Evolutionary conservation across 345 rosid genomes (phyloP), one percentile per base, ranked within the genome.

Genomic region (Linum lewisii): DNA sequence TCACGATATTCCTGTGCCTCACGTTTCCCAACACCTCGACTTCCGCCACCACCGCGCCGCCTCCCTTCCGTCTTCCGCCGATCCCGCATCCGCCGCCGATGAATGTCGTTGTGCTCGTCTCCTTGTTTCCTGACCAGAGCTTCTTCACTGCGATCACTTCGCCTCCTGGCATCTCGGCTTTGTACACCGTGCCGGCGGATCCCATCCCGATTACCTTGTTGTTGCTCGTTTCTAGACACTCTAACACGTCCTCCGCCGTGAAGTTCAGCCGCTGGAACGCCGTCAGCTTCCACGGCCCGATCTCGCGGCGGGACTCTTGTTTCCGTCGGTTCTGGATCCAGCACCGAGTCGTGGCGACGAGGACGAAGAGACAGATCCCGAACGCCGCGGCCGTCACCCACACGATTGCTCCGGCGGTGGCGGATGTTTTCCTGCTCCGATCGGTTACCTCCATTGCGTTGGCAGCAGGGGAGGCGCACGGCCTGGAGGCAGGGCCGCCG

Each of bases 71-170:
- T 62, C 34, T 8, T 29, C 34, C 34, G 5, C 95, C 60, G 62
- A 78, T 83, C 51, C 66, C 77, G 52, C 47, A 11, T 47, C 67
- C 77, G 49, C 34, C 34, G 34, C 34, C 34, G 34, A 29, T 29
- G 7, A 29, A 4, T 29, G 34, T 29, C 5, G 34, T 29, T 4
- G 34, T 29, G 4, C 34, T 3, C 4, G 34, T 29, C 7, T 93
- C 95, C 66, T 89, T 93, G 36, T 82, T 79, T 65, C 82, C 89
- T 0, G 97, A 86, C 96, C 97, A 87, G n/a, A 94, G 66, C 68
- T 94, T 94, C 78, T 94, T 94, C 54, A 94, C 97, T 13, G 97
- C 99, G 74, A 94, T 81, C 71, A 82, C 77, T 66, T 94, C 99
- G 36, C 99, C 97, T 60, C 87, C 76, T 9, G 99, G 95, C 96